Conservation (phyloP, 306 rosid species). For the Quercus ilex region DNA sequence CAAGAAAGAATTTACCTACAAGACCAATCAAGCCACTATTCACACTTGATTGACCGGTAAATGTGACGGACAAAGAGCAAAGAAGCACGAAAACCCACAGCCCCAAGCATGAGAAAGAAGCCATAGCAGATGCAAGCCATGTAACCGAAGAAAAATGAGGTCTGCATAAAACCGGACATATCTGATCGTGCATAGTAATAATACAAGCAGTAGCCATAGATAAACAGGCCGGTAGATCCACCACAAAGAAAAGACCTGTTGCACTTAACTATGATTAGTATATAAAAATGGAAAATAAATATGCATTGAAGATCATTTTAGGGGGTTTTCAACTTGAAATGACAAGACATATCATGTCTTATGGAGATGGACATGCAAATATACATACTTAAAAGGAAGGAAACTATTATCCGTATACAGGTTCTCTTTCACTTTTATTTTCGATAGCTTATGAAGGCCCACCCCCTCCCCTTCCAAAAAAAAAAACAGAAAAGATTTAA, state of each 20-base stretch:
- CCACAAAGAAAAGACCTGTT: slow-evolving; percentile 90
- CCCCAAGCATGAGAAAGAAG: slow-evolving; percentile 96
- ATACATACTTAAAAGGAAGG: not conserved
- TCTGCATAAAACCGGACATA: slow-evolving; percentile 97
- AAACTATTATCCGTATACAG: not conserved
- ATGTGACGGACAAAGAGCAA: slow-evolving; percentile 91
- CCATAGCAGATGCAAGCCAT: slow-evolving; percentile 99
- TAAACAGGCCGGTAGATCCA: slow-evolving; percentile 97
- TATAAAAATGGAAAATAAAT: not conserved
- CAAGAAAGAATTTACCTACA: slow-evolving; percentile 20
- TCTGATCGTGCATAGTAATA: slow-evolving; percentile 90
- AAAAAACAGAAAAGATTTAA: too few relatives aligned
- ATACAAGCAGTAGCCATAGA: slow-evolving; percentile 93
- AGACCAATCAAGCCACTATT: slow-evolving; percentile 42
- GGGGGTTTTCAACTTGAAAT: not conserved
- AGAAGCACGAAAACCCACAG: slow-evolving; percentile 88
- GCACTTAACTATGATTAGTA: slow-evolving; percentile 18
- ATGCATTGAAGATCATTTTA: not conserved
- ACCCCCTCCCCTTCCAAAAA: too few relatives aligned
- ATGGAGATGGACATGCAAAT: not conserved
- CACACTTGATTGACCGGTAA: slow-evolving; percentile 98
- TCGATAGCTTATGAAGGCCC: too few relatives aligned
- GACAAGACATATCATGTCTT: not conserved
- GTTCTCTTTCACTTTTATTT: not conserved
- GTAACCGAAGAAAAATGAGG: slow-evolving; percentile 96